These are phyloP conservation scores for Collariella sp. DNA, from an alignment of 495 filamentous ascomycete species.

Conservation along the genomic window DNA sequence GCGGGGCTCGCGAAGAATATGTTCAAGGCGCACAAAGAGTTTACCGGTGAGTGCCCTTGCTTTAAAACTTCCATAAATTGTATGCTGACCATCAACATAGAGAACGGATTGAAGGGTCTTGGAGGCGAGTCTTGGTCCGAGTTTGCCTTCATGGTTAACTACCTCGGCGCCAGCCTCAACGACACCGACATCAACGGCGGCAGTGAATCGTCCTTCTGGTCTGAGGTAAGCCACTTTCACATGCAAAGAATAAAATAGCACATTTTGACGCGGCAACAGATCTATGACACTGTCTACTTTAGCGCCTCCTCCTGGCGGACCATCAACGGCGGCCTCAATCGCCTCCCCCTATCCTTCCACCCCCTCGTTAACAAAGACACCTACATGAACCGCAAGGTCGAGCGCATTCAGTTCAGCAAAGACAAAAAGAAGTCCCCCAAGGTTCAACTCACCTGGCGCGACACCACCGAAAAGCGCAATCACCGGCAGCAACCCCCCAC, in stretches of 20 bases:
- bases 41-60: not conserved
- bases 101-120: constrained; percentile 29
- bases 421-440: constrained; percentile 34
- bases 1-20: constrained; percentile 48
- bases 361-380: constrained; percentile 49
- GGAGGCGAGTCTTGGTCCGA: constrained; percentile 49
- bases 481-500: not conserved
- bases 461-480: not conserved
- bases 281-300: constrained; percentile 53
- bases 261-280: not conserved
- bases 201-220: constrained; percentile 27
- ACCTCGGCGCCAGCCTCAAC: constrained; percentile 46
- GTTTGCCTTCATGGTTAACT: constrained; percentile 51
- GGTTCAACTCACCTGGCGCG: constrained; percentile 2
- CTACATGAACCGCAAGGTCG: constrained; percentile 45
- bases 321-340: constrained; percentile 54
- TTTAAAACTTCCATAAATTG: not conserved
- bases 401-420: constrained; percentile 34
- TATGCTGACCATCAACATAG: not conserved
- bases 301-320: constrained; percentile 51
- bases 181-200: constrained; percentile 42
- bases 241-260: no score
- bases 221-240: not conserved
- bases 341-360: constrained; percentile 52
- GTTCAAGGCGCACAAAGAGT: constrained; percentile 54